Conservation (phyloP, 176 grass and related monocot genomes). For the Aegilops sharonensis region DNA sequence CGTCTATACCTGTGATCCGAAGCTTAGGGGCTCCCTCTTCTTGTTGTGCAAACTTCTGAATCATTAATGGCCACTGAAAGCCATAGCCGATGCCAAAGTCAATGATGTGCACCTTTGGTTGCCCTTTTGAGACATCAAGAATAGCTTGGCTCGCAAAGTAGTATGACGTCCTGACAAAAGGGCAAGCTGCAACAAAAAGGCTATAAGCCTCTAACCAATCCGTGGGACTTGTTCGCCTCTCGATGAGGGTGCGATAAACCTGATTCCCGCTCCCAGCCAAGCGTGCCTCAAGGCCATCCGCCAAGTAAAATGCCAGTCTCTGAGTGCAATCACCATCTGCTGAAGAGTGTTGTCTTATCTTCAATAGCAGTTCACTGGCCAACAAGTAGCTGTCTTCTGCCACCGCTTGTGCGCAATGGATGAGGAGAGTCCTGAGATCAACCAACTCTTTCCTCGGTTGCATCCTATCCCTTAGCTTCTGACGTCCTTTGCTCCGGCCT, state of each 20-base stretch:
- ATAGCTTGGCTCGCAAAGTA: constrained; percentile 61
- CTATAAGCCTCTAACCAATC: constrained; percentile 46
- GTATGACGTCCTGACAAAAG: constrained; percentile 32
- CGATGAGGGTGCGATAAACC: constrained; percentile 40
- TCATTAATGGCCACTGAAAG: constrained; percentile 63
- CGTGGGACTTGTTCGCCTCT: constrained; percentile 8
- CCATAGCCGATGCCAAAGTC: constrained; percentile 59
- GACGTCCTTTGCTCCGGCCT: neutral
- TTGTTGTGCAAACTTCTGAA: constrained; percentile 36
- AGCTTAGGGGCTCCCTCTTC: constrained; percentile 31
- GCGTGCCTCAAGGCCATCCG: constrained; percentile 57
- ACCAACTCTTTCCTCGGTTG: constrained; percentile 11
- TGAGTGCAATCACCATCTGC: constrained; percentile 48
- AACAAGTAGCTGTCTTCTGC: constrained; percentile 7
- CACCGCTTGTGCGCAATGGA: constrained; percentile 53
- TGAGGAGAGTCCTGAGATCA: constrained; percentile 54
- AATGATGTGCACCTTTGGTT: constrained; percentile 54
- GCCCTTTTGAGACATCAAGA: constrained; percentile 19
- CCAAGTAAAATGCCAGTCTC: constrained; percentile 64
- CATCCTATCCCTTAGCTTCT: constrained; percentile 1
- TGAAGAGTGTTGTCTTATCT: constrained; percentile 54
- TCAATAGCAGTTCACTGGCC: constrained; percentile 43
- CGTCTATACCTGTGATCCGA: constrained; percentile 55
- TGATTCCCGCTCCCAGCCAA: constrained; percentile 50
- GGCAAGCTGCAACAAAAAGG: constrained; percentile 44